Evolutionary conservation across 2,329 filamentous ascomycete species (phyloP).

Genomic region (Sarocladiaceae sp.): DNA sequence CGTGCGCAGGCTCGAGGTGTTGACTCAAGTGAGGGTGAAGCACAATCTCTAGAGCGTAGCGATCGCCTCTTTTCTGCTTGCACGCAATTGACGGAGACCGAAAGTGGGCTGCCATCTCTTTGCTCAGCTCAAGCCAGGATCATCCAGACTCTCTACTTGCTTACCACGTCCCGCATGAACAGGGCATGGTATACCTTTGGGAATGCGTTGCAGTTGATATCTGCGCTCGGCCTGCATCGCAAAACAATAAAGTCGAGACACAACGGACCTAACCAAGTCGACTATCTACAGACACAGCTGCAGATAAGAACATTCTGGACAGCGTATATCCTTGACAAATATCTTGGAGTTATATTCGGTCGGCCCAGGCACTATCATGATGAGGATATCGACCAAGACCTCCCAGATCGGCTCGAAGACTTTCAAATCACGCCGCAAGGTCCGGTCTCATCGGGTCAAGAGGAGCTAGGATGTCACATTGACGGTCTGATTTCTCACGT

Average conservation of each 20-base stretch:
- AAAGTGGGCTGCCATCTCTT: conserved; percentile 31
- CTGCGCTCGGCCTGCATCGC: conserved; percentile 34
- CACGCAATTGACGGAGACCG: conserved; percentile 30
- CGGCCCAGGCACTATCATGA: conserved; percentile 57
- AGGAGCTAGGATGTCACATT: conserved; percentile 40
- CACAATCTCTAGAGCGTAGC: too few species aligned
- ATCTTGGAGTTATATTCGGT: conserved; percentile 56
- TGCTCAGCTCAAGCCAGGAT: conserved; percentile 36
- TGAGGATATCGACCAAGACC: conserved; percentile 57
- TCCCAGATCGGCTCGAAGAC: conserved; percentile 51
- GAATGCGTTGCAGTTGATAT: conserved; percentile 30
- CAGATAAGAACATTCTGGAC: conserved; percentile 53
- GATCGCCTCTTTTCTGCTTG: too few species aligned
- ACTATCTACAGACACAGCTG: conserved; percentile 30
- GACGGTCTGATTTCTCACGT: conserved; percentile 40
- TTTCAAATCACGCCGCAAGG: conserved; percentile 45
- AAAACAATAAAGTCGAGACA: conserved; percentile 23
- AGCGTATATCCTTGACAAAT: conserved; percentile 57
- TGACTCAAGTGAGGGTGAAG: too few species aligned
- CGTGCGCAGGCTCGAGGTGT: too few species aligned
- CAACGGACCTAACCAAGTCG: conserved; percentile 12
- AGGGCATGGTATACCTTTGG: conserved; percentile 42
- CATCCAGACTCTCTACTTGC: conserved; percentile 35
- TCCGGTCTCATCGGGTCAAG: conserved; percentile 21
- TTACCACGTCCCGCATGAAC: conserved; percentile 38